Percentiles rank a stretch among this genome's conserved stretches.
Conservation (phyloP, 2,329 filamentous ascomycete species). For the Didymella pomorum region DNA sequence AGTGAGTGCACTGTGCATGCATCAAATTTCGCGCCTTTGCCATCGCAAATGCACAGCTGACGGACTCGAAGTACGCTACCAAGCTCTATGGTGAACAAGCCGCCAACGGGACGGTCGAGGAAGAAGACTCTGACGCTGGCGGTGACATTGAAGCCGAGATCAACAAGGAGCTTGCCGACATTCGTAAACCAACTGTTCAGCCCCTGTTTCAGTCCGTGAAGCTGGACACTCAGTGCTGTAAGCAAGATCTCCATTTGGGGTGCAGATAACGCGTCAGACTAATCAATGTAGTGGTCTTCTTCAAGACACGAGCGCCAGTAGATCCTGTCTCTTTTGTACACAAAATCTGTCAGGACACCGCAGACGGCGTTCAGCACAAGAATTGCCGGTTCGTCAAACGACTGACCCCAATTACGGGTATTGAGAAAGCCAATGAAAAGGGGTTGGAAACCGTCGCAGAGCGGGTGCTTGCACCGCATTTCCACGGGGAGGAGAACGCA, state of each 20-base stretch:
- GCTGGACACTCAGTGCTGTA: conserved; percentile 64
- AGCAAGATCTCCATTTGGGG: conserved; percentile 28
- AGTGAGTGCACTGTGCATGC: conserved; percentile 54
- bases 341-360: conserved; percentile 65
- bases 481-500: conserved; percentile 61
- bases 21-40: neutral
- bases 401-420: conserved; percentile 65
- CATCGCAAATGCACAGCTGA: conserved; percentile 21
- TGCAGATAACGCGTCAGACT: conserved; percentile 15
- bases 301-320: conserved; percentile 63
- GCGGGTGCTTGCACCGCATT: conserved; percentile 69
- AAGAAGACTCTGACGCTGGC: conserved; percentile 42
- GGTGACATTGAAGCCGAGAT: conserved; percentile 77
- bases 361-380: conserved; percentile 59
- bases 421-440: conserved; percentile 72
- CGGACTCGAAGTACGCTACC: conserved; percentile 71
- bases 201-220: conserved; percentile 62
- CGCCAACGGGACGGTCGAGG: conserved; percentile 53
- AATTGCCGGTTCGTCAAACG: conserved; percentile 67
- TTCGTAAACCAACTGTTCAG: conserved; percentile 61
- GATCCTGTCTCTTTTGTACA: conserved; percentile 69
- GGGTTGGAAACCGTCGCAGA: conserved; percentile 72
- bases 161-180: conserved; percentile 71
- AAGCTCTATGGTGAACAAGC: conserved; percentile 56
- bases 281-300: conserved; percentile 61